A percentile compares a stretch with the other conserved stretches of the same genome.
Conservation (phyloP, 495 filamentous ascomycete genomes). For the Umbilicaria muhlenbergii region DNA sequence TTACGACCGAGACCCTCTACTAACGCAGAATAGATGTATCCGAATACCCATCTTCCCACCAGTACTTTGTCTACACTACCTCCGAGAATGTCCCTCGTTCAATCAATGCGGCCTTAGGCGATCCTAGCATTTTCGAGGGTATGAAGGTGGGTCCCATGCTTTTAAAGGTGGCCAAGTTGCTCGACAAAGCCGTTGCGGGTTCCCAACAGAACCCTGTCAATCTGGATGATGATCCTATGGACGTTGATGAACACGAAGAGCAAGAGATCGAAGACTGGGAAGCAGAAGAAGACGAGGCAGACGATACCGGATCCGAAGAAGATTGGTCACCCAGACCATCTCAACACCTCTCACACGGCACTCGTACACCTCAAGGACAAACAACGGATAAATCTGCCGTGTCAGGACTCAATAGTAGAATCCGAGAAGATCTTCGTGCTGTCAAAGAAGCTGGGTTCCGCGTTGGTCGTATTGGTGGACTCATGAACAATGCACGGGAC, state of each 20-base stretch:
- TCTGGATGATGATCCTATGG: constrained; percentile 8
- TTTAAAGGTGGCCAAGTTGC: constrained; percentile 20
- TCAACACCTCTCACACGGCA: neutral
- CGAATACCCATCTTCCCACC: constrained; percentile 49
- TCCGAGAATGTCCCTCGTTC: constrained; percentile 29
- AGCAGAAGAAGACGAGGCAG: constrained; percentile 10
- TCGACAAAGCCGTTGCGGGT: constrained; percentile 19
- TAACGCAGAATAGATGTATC: constrained; percentile 29
- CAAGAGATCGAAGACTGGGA: neutral
- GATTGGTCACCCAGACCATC: constrained; percentile 8
- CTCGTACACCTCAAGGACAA: constrained; percentile 9
- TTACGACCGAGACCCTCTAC: constrained; percentile 4
- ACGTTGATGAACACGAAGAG: constrained; percentile 5
- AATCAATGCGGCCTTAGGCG: constrained; percentile 31
- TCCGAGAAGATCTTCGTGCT: constrained; percentile 46
- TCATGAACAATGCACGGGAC: constrained; percentile 20
- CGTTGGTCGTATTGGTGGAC: constrained; percentile 43
- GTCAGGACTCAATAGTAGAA: constrained; percentile 12
- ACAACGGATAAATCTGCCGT: constrained; percentile 8
- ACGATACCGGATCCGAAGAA: constrained; percentile 17
- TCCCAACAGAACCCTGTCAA: constrained; percentile 3
- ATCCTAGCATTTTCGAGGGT: constrained; percentile 17
- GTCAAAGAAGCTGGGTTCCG: constrained; percentile 57
- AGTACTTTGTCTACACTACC: constrained; percentile 42
- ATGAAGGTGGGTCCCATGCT: constrained; percentile 21